A percentile compares a stretch with the other conserved stretches of the same genome.
These are phyloP conservation scores for Cyathus striatus DNA, from an alignment of 768 basidiomycete species.

Conservation along the genomic window DNA sequence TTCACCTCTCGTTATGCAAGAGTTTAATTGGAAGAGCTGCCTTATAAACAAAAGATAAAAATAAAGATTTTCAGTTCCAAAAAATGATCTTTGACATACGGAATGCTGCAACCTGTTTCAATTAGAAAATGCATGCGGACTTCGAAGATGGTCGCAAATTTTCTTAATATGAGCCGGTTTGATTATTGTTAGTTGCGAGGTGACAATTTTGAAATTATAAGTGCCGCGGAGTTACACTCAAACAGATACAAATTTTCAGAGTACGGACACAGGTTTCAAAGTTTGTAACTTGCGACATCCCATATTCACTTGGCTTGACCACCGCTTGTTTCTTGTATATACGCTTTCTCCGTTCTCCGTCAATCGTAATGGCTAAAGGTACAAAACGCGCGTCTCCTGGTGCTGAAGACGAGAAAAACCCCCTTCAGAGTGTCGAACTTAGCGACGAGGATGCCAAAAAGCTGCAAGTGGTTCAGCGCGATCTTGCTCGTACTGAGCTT, in stretches of 20 bases:
- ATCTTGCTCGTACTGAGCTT: conserved; percentile 66
- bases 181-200: no score
- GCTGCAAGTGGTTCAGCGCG: conserved; percentile 60
- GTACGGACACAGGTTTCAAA: conserved; percentile 4
- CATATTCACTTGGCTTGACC: background rate
- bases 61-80: no score
- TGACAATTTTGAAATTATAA: no score
- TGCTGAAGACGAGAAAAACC: conserved; percentile 67
- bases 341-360: conserved; percentile 10
- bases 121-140: no score
- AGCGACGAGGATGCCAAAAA: conserved; percentile 69
- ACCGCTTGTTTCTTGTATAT: conserved; percentile 1
- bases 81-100: no score
- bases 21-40: no score
- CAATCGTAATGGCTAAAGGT: conserved; percentile 37
- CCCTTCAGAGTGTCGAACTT: conserved; percentile 62
- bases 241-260: conserved; percentile 19
- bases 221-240: conserved; percentile 21
- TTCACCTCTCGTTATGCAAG: conserved; percentile 3
- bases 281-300: background rate
- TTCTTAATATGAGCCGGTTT: no score
- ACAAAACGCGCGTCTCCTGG: conserved; percentile 82
- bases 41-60: no score
- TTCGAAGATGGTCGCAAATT: no score
- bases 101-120: no score